phyloP scores from a whole-genome alignment of 495 filamentous ascomycete genomes.

The Xylaria flabelliformis region DNA sequence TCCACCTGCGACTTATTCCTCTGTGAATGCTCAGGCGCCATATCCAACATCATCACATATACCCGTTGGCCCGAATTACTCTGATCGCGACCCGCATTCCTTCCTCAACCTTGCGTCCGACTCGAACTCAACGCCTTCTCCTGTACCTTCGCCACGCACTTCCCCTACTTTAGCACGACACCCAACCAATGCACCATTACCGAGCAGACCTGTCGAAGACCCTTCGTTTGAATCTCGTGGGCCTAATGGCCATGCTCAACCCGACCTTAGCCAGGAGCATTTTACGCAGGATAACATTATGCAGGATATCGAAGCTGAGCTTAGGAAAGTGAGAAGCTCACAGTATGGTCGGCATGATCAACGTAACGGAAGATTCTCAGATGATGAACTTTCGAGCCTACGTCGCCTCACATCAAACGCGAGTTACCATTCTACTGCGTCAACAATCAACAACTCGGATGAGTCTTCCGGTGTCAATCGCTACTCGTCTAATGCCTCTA shows the following conservation, averaged over 20 bases:
- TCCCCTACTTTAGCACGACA: conserved; percentile 52
- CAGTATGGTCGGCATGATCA: conserved; percentile 36
- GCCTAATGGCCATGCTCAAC: conserved; percentile 32
- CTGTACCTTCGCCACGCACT: conserved; percentile 47
- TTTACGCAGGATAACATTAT: conserved; percentile 57
- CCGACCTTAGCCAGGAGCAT: conserved; percentile 41
- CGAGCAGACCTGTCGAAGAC: conserved; percentile 57
- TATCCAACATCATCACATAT: conserved; percentile 56
- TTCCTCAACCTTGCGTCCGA: conserved; percentile 49
- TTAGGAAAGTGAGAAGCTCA: conserved; percentile 42
- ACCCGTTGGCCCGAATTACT: conserved; percentile 53
- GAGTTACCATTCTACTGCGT: conserved; percentile 56
- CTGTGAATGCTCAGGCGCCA: conserved; percentile 47
- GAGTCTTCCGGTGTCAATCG: conserved; percentile 45
- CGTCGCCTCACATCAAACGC: conserved; percentile 45
- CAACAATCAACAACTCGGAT: conserved; percentile 47
- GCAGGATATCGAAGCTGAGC: conserved; percentile 60
- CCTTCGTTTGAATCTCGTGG: conserved; percentile 48
- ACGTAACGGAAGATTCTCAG: conserved; percentile 49
- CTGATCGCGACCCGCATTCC: conserved; percentile 49
- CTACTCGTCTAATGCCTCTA: conserved; percentile 57
- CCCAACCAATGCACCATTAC: conserved; percentile 62
- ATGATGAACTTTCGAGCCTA: conserved; percentile 51
- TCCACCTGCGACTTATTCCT: conserved; percentile 41
- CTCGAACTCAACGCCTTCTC: conserved; percentile 52